Evolutionary conservation across 352 stramenopile species (phyloP), one percentile per base, ranked within the genome.

Genomic region (Phytophthora nicotianae): DNA sequence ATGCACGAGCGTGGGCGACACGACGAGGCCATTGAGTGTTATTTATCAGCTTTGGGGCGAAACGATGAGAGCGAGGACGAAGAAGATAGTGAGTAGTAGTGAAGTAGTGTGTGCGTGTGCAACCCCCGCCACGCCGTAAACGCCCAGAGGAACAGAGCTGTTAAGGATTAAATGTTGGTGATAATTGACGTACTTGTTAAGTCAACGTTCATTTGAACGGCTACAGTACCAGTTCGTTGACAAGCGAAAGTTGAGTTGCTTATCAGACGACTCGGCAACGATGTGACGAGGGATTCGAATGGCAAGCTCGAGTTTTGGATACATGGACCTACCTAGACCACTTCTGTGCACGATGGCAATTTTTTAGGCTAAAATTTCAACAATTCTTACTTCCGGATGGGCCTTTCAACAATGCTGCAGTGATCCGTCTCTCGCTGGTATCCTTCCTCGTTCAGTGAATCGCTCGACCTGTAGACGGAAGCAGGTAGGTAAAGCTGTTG

Each of bases 21-120:
- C 27, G 75, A 87, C 42, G 74, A 86, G 50, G 79, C 79, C 32
- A 74, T 86, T 72, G 61, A 82, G 56, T 89, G 76, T 74, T 89
- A 81, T 81, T 77, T 83, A 76, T 77, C 63, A 62, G 75, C 75
- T 50, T 70, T 89, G 49, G 73, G 77, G 49, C 78, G 71, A 53
- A 74, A 70, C 32, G 54, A 73, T 63, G 67, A 74, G 35, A 66
- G 49, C 50, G 56, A 70, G 26, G 45, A 72, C 67, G 68, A 78
- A 63, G 43, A 66, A 35, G 50, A 57, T 24, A 62, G 50, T 63
- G 55, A 50, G 23, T 79, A 79, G 75, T 67, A 75, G 61, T 75
- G 66, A 62, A 57, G 65, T 65, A 58, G 38, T 58, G 45, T 59
- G 51, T 63, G 32, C 62, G 49, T 50, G 48, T 65, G 62, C 54